Evolutionary conservation across 2,329 filamentous ascomycete genomes (phyloP), one percentile per base, ranked within the genome.

Genomic region (Ceratocystis cubensis): DNA sequence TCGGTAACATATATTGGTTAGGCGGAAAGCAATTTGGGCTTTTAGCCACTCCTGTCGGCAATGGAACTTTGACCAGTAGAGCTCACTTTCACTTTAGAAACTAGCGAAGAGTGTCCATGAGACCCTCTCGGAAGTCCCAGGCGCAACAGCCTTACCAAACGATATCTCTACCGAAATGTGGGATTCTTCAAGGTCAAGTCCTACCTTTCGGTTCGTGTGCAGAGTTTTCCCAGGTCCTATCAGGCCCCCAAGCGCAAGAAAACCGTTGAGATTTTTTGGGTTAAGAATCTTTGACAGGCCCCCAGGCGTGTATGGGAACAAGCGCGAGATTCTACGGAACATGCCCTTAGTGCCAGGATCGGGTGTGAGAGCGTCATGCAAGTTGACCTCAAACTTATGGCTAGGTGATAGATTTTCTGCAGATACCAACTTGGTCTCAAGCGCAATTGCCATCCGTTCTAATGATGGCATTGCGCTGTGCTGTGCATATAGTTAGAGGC

Each of bases 261-360:
- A 91, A 3, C 88, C 89, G 30, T 83, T 79, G 68, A 89, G 78
- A 71, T 82, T 91, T 76, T 94, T 94, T 0, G 89, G 89, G 70
- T 92, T 92, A 64, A 91, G 79, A 5, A 94, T 77, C 76, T 93
- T 93, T 69, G 84, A 85, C 71, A 90, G 76, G 71, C 89, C 88
- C 28, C 88, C 89, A 10, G 86, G 86, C 0, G 85, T 82, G 71
- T 86, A 91, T 7, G 87, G 88, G 71, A 91, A 91, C 25, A 30
- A n/a, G 57, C 81, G 84, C 71, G 87, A 78, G 61, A 84, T 79
- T 17, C 86, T 80, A 53, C 82, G 74, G 72, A 89, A 92, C 73
- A 90, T 88, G 50, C 80, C 81, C 75, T 91, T 88, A 0, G 84
- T 88, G 13, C 87, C 87, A 2, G 85, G 87, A 73, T 92, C 89